phyloP scores from a whole-genome alignment of 768 basidiomycete genomes.

The Lactarius sp. region DNA sequence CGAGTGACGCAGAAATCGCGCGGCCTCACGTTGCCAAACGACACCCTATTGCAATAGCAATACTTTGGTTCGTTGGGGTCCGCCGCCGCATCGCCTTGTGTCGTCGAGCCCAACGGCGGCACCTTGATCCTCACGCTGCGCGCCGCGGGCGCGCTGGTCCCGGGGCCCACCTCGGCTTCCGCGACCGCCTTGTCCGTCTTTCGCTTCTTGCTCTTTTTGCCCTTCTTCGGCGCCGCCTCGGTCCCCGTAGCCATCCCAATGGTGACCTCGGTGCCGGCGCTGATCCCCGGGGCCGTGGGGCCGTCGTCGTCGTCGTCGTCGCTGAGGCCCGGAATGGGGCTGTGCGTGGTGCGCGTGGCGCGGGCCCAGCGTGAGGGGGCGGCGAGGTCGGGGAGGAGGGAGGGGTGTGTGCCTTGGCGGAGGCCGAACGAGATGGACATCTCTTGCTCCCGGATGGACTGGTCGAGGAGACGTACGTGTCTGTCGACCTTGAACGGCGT shows the following conservation, averaged over 20 bases:
- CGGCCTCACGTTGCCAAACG: conserved; percentile 67
- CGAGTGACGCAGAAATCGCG: not conserved
- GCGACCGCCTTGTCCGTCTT: conserved; percentile 25
- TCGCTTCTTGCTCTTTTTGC: conserved; percentile 28
- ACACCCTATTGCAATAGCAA: conserved; percentile 77
- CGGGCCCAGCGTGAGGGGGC: conserved; percentile 48
- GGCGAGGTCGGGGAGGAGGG: conserved; percentile 58
- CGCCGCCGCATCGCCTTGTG: conserved; percentile 23
- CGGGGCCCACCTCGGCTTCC: not conserved
- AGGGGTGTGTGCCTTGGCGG: conserved; percentile 49
- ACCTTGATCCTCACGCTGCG: conserved; percentile 36
- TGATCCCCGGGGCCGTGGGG: not conserved
- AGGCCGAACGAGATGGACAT: conserved; percentile 49
- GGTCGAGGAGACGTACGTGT: conserved; percentile 72
- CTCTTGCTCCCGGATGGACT: conserved; percentile 62
- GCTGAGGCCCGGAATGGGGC: conserved; percentile 36
- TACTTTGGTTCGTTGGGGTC: conserved; percentile 51
- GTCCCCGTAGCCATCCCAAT: conserved; percentile 16
- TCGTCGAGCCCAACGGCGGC: conserved; percentile 30
- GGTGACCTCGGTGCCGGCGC: conserved; percentile 14
- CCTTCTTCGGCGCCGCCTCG: conserved; percentile 19
- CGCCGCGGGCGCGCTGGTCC: not conserved
- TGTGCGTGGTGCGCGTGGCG: conserved; percentile 40
- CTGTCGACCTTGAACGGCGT: conserved; percentile 56
- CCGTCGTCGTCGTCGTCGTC: conserved; percentile 25